These are phyloP conservation scores for Debaryomyces robertsiae DNA, from an alignment of 1,139 yeast genomes.

Conservation along the genomic window DNA sequence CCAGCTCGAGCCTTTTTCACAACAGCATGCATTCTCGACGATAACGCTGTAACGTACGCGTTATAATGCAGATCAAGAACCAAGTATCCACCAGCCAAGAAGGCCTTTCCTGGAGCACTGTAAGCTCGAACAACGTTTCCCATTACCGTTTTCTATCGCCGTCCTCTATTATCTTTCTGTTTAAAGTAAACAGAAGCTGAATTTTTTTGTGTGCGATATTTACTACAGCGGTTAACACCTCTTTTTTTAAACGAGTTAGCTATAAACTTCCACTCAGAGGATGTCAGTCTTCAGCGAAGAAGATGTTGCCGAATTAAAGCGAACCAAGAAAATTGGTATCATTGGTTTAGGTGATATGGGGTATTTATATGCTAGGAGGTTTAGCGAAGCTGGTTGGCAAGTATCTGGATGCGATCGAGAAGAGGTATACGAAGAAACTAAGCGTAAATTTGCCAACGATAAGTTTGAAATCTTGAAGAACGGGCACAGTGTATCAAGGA, in stretches of 20 bases:
- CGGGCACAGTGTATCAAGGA: slow-evolving; percentile 82
- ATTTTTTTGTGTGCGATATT: slow-evolving; percentile 1
- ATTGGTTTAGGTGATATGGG: slow-evolving; percentile 99
- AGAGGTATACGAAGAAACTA: slow-evolving; percentile 54
- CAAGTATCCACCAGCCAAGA: slow-evolving; percentile 91
- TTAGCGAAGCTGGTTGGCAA: slow-evolving; percentile 83
- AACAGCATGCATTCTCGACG: slow-evolving; percentile 87
- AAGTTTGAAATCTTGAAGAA: slow-evolving; percentile 60
- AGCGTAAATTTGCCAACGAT: slow-evolving; percentile 43
- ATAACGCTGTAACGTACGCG: slow-evolving; percentile 84
- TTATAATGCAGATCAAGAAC: slow-evolving; percentile 77
- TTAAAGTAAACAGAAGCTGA: neutral
- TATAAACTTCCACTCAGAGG: neutral
- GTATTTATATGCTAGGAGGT: slow-evolving; percentile 72
- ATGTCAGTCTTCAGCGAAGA: slow-evolving; percentile 16
- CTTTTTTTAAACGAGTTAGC: neutral
- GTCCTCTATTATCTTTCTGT: too few relatives aligned
- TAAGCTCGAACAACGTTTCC: slow-evolving; percentile 36
- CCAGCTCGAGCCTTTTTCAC: slow-evolving; percentile 26
- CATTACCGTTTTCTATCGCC: neutral
- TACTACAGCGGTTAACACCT: too few relatives aligned
- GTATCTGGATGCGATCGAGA: slow-evolving; percentile 92
- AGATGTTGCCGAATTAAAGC: slow-evolving; percentile 17
- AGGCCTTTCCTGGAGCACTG: slow-evolving; percentile 95
- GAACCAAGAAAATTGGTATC: slow-evolving; percentile 69